Evolutionary conservation across 257 asterid species (phyloP).

Genomic region (Misopates orontium): DNA sequence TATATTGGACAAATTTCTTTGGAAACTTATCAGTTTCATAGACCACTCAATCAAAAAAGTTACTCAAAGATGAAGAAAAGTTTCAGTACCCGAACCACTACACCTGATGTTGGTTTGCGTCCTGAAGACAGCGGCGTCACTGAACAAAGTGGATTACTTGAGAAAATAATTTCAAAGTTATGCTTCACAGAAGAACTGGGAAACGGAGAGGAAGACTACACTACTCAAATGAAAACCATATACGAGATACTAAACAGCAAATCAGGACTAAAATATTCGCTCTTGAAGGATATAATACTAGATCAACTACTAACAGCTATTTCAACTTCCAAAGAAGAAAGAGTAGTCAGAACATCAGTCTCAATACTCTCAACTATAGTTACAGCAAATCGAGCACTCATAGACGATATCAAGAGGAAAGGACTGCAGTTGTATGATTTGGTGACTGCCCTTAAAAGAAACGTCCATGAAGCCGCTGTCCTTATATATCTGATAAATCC

Average conservation of each 20-base stretch:
- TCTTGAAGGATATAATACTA: conserved; percentile 71
- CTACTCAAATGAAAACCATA: conserved; percentile 64
- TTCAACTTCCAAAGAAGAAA: conserved; percentile 69
- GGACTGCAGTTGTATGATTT: conserved; percentile 73
- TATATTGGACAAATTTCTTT: conserved; percentile 23
- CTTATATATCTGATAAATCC: conserved; percentile 77
- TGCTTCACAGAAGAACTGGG: conserved; percentile 65
- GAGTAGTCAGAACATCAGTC: conserved; percentile 67
- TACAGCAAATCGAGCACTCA: conserved; percentile 48
- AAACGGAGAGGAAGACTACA: conserved; percentile 49
- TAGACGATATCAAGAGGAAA: conserved; percentile 71
- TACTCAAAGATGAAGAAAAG: conserved; percentile 36
- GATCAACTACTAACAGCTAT: conserved; percentile 77
- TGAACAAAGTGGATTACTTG: conserved; percentile 59
- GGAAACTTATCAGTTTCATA: conserved; percentile 27
- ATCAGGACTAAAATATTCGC: conserved; percentile 69
- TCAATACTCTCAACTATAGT: conserved; percentile 71
- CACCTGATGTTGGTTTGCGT: conserved; percentile 31
- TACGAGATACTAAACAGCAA: conserved; percentile 57
- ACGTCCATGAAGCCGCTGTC: conserved; percentile 79
- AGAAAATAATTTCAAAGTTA: conserved; percentile 68
- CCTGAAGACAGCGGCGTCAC: conserved; percentile 41
- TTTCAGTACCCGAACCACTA: conserved; percentile 36
- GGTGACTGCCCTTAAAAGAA: conserved; percentile 76
- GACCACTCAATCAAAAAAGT: conserved; percentile 26